A percentile compares a stretch with the other conserved stretches of the same genome.
These are phyloP conservation scores for Dichotomocladium elegans DNA, from an alignment of 371 early-diverging fungal genomes.

Conservation along the genomic window DNA sequence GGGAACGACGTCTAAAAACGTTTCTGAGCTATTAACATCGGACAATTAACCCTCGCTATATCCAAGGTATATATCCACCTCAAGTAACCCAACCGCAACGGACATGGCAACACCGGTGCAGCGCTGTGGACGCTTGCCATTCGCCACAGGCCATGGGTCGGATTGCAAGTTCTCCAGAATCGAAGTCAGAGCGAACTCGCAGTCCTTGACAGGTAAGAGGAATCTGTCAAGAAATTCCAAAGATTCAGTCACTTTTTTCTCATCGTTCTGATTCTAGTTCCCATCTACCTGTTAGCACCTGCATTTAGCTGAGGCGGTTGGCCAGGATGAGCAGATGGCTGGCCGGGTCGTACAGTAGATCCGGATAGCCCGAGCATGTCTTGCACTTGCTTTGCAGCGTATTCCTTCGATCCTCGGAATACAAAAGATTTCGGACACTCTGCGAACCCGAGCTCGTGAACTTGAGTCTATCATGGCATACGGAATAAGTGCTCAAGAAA, in stretches of 20 bases:
- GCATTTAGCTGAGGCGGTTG: slow-evolving; percentile 50
- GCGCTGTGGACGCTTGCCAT: slow-evolving; percentile 91
- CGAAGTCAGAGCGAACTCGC: slow-evolving; percentile 92
- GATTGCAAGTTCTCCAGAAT: slow-evolving; percentile 94
- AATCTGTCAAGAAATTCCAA: slow-evolving; percentile 48
- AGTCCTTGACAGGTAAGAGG: slow-evolving; percentile 87
- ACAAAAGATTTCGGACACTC: slow-evolving; percentile 97
- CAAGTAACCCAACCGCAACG: slow-evolving; percentile 95
- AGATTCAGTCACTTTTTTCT: neutral
- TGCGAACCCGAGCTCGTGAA: slow-evolving; percentile 92
- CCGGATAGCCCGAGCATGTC: slow-evolving; percentile 88
- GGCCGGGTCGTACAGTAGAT: slow-evolving; percentile 53
- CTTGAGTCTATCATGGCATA: slow-evolving; percentile 71
- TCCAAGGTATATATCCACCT: slow-evolving; percentile 42
- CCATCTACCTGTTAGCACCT: slow-evolving; percentile 58
- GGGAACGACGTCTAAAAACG: slow-evolving; percentile 73
- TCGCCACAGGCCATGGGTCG: slow-evolving; percentile 99
- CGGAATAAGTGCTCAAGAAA: neutral
- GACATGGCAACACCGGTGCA: slow-evolving; percentile 98
- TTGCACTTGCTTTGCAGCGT: slow-evolving; percentile 91
- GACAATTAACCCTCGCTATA: neutral
- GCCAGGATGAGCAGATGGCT: slow-evolving; percentile 59
- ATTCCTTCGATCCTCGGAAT: slow-evolving; percentile 98
- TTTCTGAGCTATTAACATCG: neutral
- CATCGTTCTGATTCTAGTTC: neutral